Percentiles rank a stretch among this genome's conserved stretches.
Evolutionary conservation across 371 early-diverging fungal species (phyloP).

Genomic region (Apophysomyces trapeziformis): DNA sequence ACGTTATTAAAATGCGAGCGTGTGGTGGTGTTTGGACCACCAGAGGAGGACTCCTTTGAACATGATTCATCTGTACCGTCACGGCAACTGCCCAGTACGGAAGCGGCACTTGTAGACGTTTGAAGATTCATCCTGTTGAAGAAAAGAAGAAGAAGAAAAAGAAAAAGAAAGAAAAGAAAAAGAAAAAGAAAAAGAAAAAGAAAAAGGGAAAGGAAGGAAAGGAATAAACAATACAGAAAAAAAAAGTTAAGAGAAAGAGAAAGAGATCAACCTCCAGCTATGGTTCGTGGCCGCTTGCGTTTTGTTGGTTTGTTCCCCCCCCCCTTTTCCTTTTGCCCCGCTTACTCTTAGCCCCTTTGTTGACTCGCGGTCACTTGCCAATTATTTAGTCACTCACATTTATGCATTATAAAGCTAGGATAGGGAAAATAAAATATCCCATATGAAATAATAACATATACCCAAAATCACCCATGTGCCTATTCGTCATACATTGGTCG

Average conservation of each 20-base stretch:
- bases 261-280: constrained; percentile 12
- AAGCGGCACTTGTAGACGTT: constrained; percentile 13
- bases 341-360: constrained; percentile 12
- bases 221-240: constrained; percentile 11
- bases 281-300: constrained; percentile 3
- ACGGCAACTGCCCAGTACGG: constrained; percentile 10
- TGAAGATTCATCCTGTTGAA: constrained; percentile 5
- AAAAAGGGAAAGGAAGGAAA: constrained; percentile 12
- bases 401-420: neutral
- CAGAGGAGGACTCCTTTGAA: constrained; percentile 10
- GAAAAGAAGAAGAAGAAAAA: constrained; percentile 3
- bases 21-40: constrained; percentile 6
- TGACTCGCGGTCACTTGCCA: constrained; percentile 12
- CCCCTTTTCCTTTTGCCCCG: neutral
- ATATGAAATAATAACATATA: no score
- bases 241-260: constrained; percentile 17
- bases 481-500: no score
- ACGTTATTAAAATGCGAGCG: constrained; percentile 11
- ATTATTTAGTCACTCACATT: constrained; percentile 1
- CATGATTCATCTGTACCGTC: constrained; percentile 13
- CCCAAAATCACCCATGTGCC: no score
- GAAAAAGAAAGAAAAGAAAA: constrained; percentile 5
- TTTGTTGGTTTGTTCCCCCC: constrained; percentile 5
- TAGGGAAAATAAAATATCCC: no score
- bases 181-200: constrained; percentile 1